Conservation (phyloP, 2,329 filamentous ascomycete genomes). For the Sporothrix pseudoabietina region DNA sequence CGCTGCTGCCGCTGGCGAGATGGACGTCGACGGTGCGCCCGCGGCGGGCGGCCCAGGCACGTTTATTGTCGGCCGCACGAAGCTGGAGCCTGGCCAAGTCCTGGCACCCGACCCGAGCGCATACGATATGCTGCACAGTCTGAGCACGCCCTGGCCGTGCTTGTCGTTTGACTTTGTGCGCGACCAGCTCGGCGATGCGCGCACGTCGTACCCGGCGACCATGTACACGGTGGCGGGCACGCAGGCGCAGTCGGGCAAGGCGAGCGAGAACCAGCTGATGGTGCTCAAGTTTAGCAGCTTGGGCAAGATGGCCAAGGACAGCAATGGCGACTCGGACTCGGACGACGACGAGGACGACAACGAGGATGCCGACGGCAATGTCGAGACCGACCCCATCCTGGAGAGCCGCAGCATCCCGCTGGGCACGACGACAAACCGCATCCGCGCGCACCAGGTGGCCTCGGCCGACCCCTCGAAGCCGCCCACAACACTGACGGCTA, state of each 20-base stretch:
- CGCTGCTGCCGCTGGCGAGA: slow-evolving; percentile 54
- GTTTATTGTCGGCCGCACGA: slow-evolving; percentile 93
- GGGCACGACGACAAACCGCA: slow-evolving; percentile 86
- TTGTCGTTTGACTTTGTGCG: slow-evolving; percentile 91
- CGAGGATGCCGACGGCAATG: slow-evolving; percentile 72
- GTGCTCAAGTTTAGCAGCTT: slow-evolving; percentile 95
- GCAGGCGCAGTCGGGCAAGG: slow-evolving; percentile 74
- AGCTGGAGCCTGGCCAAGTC: slow-evolving; percentile 86
- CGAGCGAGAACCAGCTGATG: slow-evolving; percentile 90
- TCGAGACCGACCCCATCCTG: slow-evolving; percentile 82
- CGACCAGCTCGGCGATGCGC: slow-evolving; percentile 82
- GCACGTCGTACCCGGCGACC: slow-evolving; percentile 91
- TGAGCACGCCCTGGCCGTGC: slow-evolving; percentile 95
- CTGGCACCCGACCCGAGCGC: slow-evolving; percentile 89
- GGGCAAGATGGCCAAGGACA: slow-evolving; percentile 69
- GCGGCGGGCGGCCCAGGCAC: slow-evolving; percentile 64
- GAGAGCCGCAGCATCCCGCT: slow-evolving; percentile 90
- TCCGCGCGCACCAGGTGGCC: slow-evolving; percentile 81
- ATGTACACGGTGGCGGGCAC: slow-evolving; percentile 95
- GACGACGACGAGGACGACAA: slow-evolving; percentile 65
- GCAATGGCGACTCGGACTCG: slow-evolving; percentile 65
- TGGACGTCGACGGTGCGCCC: slow-evolving; percentile 72
- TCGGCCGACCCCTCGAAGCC: slow-evolving; percentile 67
- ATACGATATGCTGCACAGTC: slow-evolving; percentile 95
- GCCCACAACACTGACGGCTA: slow-evolving; percentile 82